Evolutionary conservation across 805 yeast genomes (phyloP), one percentile per base, ranked within the genome.

Genomic region (Yarrowia keelungensis): DNA sequence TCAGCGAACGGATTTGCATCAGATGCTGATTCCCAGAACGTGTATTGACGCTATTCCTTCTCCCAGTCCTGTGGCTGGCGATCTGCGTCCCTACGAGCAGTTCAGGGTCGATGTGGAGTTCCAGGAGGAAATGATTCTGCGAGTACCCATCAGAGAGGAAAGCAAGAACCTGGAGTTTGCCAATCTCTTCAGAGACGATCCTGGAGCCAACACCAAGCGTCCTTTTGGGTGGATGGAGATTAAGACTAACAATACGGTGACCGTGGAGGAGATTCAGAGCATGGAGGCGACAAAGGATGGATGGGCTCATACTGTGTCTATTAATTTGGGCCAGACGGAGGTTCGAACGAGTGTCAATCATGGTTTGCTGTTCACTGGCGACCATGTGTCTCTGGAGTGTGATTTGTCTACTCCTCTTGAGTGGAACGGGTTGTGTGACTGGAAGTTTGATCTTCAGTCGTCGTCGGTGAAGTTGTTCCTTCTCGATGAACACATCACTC

Each of bases 171-270:
- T 76, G 2, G 81, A 75, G n/a, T 83, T 79, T 71, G 53, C 75
- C 26, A 74, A 70, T n/a, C 68, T 74, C 43, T 73, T 73, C 35
- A 76, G 71, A 64, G 74, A 75, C 59, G 78, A 77, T 32, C 74
- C 73, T 19, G 73, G 77, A 5, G 76, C 79, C n/a, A 79, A 78
- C 66, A 73, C 78, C 5, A 75, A 81, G 1, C 81, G 95, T 59
- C 89, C 97, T 0, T 95, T 89, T 80, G 98, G 97, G 0, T 95
- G 99, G 99, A 70, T 95, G 3, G 98, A 94, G 74, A 68, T 92
- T 19, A 88, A 87, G 70, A 78, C 88, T 50, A 82, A 81, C 2
- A 79, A 81, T 16, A 86, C 83, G 0, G 84, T 97, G 0, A 81
- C 81, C 0, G 73, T 89, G 0, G 74, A 81, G 2, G 76, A 81